phyloP scores from a whole-genome alignment of 164 flowering plant species.

The Macadamia tetraphylla region DNA sequence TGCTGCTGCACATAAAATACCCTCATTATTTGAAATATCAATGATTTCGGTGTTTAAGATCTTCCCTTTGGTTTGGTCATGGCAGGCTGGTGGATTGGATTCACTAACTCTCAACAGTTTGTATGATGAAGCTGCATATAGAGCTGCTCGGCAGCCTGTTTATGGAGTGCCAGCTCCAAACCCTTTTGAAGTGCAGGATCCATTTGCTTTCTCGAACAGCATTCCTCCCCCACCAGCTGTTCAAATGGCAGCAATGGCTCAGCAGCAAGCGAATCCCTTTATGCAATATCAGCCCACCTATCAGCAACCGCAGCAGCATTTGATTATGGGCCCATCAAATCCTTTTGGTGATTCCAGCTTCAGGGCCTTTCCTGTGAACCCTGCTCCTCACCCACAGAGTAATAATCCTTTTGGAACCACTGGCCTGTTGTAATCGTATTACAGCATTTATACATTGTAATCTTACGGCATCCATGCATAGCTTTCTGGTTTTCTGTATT shows the following conservation, averaged over 20 bases:
- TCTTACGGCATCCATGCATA: constrained; percentile 1
- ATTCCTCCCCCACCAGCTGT: constrained; percentile 55
- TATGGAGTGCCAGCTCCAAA: constrained; percentile 83
- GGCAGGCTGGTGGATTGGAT: constrained; percentile 96
- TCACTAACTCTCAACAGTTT: constrained; percentile 73
- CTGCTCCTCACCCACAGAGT: constrained; percentile 40
- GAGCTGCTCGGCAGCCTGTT: constrained; percentile 73
- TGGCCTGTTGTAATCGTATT: constrained; percentile 42
- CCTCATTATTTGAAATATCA: neutral
- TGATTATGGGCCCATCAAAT: constrained; percentile 48
- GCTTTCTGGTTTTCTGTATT: neutral
- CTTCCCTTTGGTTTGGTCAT: constrained; percentile 3
- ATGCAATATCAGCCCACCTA: constrained; percentile 50
- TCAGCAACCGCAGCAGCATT: constrained; percentile 32
- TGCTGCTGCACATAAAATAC: too few relatives aligned
- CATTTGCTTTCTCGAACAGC: constrained; percentile 64
- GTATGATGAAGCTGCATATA: constrained; percentile 81
- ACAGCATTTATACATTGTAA: constrained; percentile 7
- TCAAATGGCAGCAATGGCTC: constrained; percentile 71
- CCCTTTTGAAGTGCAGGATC: constrained; percentile 86
- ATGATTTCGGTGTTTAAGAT: neutral
- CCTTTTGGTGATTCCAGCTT: constrained; percentile 86
- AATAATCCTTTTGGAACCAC: constrained; percentile 85
- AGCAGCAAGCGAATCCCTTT: constrained; percentile 69
- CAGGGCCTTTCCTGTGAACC: constrained; percentile 52